These are phyloP conservation scores for Apiotrichum gracile DNA, from an alignment of 1,284 basidiomycete genomes.

Conservation along the genomic window DNA sequence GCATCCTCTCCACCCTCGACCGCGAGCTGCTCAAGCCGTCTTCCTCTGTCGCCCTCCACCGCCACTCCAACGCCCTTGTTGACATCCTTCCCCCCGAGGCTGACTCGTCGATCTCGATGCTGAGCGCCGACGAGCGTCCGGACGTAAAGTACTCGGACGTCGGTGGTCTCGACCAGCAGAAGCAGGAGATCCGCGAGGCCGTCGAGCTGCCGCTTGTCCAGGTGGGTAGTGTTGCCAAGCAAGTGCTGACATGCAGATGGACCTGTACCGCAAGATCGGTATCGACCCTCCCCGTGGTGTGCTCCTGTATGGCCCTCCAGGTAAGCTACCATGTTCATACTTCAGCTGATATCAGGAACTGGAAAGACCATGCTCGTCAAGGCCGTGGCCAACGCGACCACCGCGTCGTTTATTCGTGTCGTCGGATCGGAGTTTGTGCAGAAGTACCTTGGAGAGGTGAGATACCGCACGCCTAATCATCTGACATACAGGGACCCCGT, in stretches of 20 bases:
- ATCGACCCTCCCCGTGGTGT: conserved; percentile 97
- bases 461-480: conserved; percentile 3
- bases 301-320: conserved; percentile 85
- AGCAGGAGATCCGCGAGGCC: conserved; percentile 98
- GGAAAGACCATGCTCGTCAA: conserved; percentile 99
- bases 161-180: conserved; percentile 96
- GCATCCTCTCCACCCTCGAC: conserved; percentile 95
- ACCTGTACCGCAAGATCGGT: conserved; percentile 98
- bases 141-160: conserved; percentile 86
- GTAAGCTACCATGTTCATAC: conserved; percentile 47
- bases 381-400: conserved; percentile 95
- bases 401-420: conserved; percentile 94
- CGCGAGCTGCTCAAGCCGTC: conserved; percentile 95
- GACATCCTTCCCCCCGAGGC: conserved; percentile 98
- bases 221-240: conserved; percentile 21
- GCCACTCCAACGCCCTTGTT: conserved; percentile 97
- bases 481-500: conserved; percentile 64
- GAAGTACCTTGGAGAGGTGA: conserved; percentile 89
- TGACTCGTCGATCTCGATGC: conserved; percentile 93
- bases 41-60: conserved; percentile 92
- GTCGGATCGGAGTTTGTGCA: conserved; percentile 98
- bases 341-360: conserved; percentile 59
- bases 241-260: conserved; percentile 56
- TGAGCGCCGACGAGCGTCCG: conserved; percentile 87
- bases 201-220: conserved; percentile 92